Conservation (phyloP, 2,329 filamentous ascomycete species). For the Talaromyces marneffei region DNA sequence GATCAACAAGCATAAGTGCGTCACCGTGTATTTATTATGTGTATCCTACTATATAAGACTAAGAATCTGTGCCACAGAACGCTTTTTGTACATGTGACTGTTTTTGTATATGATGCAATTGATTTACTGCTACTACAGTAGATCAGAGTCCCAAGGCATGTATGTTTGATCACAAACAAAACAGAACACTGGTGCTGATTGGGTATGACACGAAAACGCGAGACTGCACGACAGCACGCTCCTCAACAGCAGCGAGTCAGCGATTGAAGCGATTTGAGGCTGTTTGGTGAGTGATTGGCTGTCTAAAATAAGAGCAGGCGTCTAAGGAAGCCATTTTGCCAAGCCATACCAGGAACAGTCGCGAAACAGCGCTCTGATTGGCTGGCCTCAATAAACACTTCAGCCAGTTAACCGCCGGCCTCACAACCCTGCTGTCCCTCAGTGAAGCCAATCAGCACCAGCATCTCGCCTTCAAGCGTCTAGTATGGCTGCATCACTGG, state of each 20-base stretch:
- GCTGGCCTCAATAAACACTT: not conserved
- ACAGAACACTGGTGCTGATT: not conserved
- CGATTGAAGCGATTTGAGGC: not conserved
- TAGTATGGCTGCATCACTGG: not conserved
- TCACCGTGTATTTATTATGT: not conserved
- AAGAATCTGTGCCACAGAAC: not conserved
- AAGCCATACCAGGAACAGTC: not conserved
- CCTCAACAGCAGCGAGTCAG: not conserved
- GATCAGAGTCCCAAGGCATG: not conserved
- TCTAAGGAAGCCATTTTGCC: not conserved
- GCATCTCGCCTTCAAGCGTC: not conserved
- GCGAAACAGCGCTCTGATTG: slow-evolving; percentile 3
- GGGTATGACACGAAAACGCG: not conserved
- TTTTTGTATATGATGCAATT: not conserved
- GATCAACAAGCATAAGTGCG: slow-evolving; percentile 12
- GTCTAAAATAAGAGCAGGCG: slow-evolving; percentile 2
- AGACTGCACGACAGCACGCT: not conserved
- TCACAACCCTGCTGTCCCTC: not conserved
- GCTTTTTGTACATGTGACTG: not conserved
- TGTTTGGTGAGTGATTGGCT: not conserved
- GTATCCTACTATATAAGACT: not conserved
- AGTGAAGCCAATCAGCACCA: slow-evolving; percentile 1
- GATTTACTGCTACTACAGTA: not conserved
- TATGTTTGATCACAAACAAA: not conserved
- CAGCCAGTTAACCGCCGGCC: slow-evolving; percentile 6